A percentile compares a stretch with the other conserved stretches of the same genome.
phyloP scores from a whole-genome alignment of 2,329 filamentous ascomycete species.

The Scedosporium minutisporum region DNA sequence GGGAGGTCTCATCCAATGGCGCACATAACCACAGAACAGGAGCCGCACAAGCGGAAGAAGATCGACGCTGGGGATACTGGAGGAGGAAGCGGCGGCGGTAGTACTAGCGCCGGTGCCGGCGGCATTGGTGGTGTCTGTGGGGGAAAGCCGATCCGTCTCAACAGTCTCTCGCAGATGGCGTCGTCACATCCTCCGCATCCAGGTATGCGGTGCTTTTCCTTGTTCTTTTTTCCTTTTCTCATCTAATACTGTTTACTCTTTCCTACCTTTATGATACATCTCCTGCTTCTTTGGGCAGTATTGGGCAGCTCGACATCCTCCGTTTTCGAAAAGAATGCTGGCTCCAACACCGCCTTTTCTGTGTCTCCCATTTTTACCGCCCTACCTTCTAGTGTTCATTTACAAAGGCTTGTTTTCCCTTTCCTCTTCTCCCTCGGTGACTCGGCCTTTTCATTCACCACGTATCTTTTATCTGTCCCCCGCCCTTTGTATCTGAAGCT shows the following conservation, averaged over 20 bases:
- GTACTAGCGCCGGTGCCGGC: not conserved
- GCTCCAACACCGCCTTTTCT: not conserved
- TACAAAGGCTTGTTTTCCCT: not conserved
- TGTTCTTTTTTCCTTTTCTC: not conserved
- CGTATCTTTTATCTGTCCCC: not conserved
- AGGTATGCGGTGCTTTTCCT: not conserved
- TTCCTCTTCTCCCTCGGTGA: not conserved
- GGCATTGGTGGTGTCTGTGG: not conserved
- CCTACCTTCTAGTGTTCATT: not conserved
- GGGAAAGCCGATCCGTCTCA: not conserved
- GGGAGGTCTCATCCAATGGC: not conserved
- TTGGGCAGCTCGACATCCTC: not conserved
- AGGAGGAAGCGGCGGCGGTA: constrained; percentile 33
- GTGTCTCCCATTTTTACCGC: not conserved
- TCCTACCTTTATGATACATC: not conserved
- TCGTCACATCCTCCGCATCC: not conserved
- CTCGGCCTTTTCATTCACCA: not conserved
- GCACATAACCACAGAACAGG: not conserved
- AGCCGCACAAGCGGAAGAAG: constrained; percentile 4
- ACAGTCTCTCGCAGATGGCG: not conserved
- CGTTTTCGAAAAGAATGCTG: not conserved
- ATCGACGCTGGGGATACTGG: constrained; percentile 27
- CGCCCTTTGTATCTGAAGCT: not conserved
- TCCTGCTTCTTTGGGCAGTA: not conserved
- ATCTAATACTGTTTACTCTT: not conserved